Conservation (phyloP, 2,329 filamentous ascomycete species). For the Aspergillus ochraceus region DNA sequence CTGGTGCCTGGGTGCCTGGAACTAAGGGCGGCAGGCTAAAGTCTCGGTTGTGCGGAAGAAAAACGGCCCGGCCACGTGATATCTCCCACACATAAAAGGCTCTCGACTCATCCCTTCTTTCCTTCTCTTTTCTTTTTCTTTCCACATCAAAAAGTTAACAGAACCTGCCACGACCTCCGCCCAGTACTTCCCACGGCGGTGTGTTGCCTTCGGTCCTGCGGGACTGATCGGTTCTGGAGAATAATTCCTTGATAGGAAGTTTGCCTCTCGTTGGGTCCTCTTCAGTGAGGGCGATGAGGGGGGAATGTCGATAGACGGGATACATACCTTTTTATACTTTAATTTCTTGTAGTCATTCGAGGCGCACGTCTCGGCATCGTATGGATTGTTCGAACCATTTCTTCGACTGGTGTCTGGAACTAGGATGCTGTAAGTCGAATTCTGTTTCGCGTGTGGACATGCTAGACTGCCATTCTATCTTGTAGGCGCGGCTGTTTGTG, state of each 20-base stretch:
- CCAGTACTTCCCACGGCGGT: constrained; percentile 57
- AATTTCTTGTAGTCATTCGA: not conserved
- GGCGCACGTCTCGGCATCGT: not conserved
- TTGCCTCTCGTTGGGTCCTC: constrained; percentile 67
- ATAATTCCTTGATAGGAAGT: constrained; percentile 68
- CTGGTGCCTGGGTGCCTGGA: constrained; percentile 8
- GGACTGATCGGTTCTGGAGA: constrained; percentile 66
- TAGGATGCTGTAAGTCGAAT: too few species aligned
- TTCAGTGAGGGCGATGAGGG: constrained; percentile 70
- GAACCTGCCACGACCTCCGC: constrained; percentile 71
- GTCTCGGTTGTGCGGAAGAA: constrained; percentile 17
- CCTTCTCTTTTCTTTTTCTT: constrained; percentile 41
- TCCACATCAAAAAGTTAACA: constrained; percentile 60
- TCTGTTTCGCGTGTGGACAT: too few species aligned
- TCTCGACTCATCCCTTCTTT: constrained; percentile 9
- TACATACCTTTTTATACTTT: constrained; percentile 34
- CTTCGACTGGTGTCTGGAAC: too few species aligned
- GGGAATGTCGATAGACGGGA: constrained; percentile 71
- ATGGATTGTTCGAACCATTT: too few species aligned
- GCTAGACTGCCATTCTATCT: too few species aligned
- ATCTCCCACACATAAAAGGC: constrained; percentile 27
- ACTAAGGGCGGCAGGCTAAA: not conserved
- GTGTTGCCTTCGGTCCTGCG: constrained; percentile 64
- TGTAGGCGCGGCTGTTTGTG: too few species aligned
- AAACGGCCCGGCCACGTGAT: constrained; percentile 31